Evolutionary conservation across 306 rosid genomes (phyloP).

Genomic region (Ziziphus jujuba): DNA sequence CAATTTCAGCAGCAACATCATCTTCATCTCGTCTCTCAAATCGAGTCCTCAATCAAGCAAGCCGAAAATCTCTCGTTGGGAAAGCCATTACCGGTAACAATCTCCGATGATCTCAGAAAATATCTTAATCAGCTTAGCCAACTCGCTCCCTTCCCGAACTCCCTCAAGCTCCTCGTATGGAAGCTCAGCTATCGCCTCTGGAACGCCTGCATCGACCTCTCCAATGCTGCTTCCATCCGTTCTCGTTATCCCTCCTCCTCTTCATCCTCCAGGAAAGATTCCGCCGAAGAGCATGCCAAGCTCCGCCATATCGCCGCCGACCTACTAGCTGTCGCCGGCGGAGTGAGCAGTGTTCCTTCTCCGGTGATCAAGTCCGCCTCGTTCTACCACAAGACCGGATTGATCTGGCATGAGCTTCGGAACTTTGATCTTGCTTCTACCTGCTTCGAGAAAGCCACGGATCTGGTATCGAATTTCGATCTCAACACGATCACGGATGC

Average conservation of each 20-base stretch:
- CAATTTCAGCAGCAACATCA: slow-evolving; percentile 28
- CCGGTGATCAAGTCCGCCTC: slow-evolving; percentile 64
- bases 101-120: slow-evolving; percentile 50
- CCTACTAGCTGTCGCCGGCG: slow-evolving; percentile 49
- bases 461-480: slow-evolving; percentile 55
- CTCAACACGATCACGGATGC: slow-evolving; percentile 29
- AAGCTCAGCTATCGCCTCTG: slow-evolving; percentile 92
- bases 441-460: slow-evolving; percentile 88
- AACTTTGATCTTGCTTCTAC: slow-evolving; percentile 76
- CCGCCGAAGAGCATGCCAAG: slow-evolving; percentile 49
- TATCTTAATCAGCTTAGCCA: slow-evolving; percentile 48
- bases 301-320: slow-evolving; percentile 85
- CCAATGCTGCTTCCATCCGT: slow-evolving; percentile 61
- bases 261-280: not conserved
- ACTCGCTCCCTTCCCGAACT: slow-evolving; percentile 52
- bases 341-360: slow-evolving; percentile 62
- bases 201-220: slow-evolving; percentile 89
- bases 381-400: slow-evolving; percentile 78
- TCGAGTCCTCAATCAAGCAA: slow-evolving; percentile 59
- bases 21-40: slow-evolving; percentile 42
- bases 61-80: slow-evolving; percentile 46
- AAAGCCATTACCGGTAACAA: slow-evolving; percentile 29
- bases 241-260: slow-evolving; percentile 6
- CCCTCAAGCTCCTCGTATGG: slow-evolving; percentile 69
- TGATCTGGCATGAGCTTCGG: slow-evolving; percentile 63